Conservation (phyloP, 441 rosid genomes). For the Omphalea diandra region DNA sequence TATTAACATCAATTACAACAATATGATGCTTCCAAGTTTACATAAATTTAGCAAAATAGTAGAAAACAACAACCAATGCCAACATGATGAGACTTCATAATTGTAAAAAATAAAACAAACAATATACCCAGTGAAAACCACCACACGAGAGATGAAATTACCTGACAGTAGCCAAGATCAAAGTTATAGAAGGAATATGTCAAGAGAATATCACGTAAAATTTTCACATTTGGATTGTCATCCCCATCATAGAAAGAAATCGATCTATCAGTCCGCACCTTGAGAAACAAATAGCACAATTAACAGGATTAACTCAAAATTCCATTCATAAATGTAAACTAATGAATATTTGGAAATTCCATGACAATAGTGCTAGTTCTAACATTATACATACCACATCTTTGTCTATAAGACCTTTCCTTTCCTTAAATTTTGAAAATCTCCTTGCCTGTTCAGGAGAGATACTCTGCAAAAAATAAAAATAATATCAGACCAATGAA, state of each 20-base stretch:
- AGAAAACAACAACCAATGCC: background rate
- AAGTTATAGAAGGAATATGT: conserved; percentile 96
- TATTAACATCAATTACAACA: background rate
- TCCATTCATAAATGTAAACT: background rate
- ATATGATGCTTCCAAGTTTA: background rate
- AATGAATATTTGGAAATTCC: conserved; percentile 13
- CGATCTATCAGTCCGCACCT: conserved; percentile 98
- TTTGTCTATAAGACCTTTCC: conserved; percentile 90
- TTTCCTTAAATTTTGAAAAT: conserved; percentile 91
- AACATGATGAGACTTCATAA: conserved; percentile 9
- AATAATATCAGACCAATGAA: background rate
- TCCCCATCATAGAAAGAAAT: conserved; percentile 84
- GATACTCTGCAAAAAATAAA: conserved; percentile 60
- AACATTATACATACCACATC: conserved; percentile 76
- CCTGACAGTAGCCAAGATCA: conserved; percentile 99
- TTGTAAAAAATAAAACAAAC: conserved; percentile 8
- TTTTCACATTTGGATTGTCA: conserved; percentile 79
- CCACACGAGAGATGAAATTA: conserved; percentile 24
- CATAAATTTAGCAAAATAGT: background rate
- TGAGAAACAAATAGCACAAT: conserved; percentile 22
- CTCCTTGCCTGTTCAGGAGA: conserved; percentile 88
- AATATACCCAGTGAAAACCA: background rate
- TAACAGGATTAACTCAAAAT: conserved; percentile 8
- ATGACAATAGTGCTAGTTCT: background rate
- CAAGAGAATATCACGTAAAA: conserved; percentile 79